Evolutionary conservation across 2,329 filamentous ascomycete genomes (phyloP).

Genomic region (Ophiosphaerella korrae): DNA sequence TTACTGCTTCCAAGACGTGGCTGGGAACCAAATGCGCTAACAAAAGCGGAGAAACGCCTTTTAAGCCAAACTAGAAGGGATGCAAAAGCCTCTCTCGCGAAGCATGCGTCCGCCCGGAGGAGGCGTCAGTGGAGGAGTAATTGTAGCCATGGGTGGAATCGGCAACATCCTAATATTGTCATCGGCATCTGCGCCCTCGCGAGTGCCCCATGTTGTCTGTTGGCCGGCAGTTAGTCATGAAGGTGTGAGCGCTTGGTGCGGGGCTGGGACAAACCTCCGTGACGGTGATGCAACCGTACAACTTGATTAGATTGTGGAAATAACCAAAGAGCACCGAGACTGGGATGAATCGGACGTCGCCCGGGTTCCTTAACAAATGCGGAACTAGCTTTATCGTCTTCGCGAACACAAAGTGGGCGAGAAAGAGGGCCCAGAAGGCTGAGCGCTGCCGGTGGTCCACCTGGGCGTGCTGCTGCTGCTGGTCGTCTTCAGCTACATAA

Average conservation of each 20-base stretch:
- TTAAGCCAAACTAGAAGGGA: conserved; percentile 36
- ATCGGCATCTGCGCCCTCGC: conserved; percentile 86
- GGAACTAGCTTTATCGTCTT: conserved; percentile 91
- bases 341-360: conserved; percentile 78
- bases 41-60: conserved; percentile 25
- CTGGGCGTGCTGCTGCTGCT: conserved; percentile 19
- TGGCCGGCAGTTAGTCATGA: conserved; percentile 22
- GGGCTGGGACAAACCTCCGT: conserved; percentile 44
- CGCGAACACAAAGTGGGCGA: conserved; percentile 68
- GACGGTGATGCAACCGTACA: conserved; percentile 80
- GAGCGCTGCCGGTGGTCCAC: conserved; percentile 24
- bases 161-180: conserved; percentile 49
- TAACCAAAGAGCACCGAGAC: conserved; percentile 91
- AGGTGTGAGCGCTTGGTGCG: conserved; percentile 26
- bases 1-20: conserved; percentile 38
- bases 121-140: conserved; percentile 43
- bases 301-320: conserved; percentile 89
- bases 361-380: conserved; percentile 82
- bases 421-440: conserved; percentile 40
- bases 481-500: conserved; percentile 25
- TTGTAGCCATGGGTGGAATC: conserved; percentile 39
- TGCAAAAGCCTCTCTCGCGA: conserved; percentile 41
- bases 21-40: conserved; percentile 29
- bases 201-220: conserved; percentile 94
- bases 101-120: conserved; percentile 40